phyloP scores from a whole-genome alignment of 1,284 basidiomycete species.

The Leucoagaricus sp. region DNA sequence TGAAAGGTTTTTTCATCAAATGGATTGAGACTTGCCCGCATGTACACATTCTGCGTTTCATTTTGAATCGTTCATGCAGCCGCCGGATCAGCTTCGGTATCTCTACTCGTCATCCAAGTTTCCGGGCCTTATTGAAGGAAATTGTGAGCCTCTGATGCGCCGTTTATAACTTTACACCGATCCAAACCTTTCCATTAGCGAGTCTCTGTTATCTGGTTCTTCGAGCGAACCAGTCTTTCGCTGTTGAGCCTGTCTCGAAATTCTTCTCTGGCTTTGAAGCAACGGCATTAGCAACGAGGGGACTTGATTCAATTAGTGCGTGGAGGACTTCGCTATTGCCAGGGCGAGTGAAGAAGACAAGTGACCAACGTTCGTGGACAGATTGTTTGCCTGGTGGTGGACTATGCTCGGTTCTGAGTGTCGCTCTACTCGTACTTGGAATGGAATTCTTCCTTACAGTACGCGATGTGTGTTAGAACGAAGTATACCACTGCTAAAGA shows the following conservation, averaged over 20 bases:
- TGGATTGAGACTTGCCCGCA: too few relatives aligned
- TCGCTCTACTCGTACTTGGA: background rate
- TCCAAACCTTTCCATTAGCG: constrained; percentile 41
- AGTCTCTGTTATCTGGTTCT: constrained; percentile 45
- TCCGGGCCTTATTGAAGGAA: constrained; percentile 23
- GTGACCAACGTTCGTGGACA: constrained; percentile 51
- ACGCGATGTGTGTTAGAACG: constrained; percentile 55
- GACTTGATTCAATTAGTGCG: constrained; percentile 52
- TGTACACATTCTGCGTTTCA: too few relatives aligned
- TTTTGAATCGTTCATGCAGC: background rate
- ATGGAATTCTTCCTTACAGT: constrained; percentile 23
- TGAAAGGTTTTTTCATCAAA: too few relatives aligned
- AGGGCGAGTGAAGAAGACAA: constrained; percentile 65
- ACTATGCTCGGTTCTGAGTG: constrained; percentile 6
- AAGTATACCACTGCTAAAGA: constrained; percentile 63
- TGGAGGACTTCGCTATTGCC: constrained; percentile 49
- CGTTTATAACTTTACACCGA: background rate
- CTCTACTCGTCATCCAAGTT: constrained; percentile 29
- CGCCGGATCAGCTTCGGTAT: constrained; percentile 21
- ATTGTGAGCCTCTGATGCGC: background rate
- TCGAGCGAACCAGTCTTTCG: constrained; percentile 44
- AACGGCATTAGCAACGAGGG: constrained; percentile 42
- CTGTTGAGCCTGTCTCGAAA: constrained; percentile 38
- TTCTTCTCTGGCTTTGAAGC: constrained; percentile 33
- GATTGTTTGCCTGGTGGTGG: constrained; percentile 31